Conservation (phyloP, 441 rosid species). For the Heliophila coronopifolia region DNA sequence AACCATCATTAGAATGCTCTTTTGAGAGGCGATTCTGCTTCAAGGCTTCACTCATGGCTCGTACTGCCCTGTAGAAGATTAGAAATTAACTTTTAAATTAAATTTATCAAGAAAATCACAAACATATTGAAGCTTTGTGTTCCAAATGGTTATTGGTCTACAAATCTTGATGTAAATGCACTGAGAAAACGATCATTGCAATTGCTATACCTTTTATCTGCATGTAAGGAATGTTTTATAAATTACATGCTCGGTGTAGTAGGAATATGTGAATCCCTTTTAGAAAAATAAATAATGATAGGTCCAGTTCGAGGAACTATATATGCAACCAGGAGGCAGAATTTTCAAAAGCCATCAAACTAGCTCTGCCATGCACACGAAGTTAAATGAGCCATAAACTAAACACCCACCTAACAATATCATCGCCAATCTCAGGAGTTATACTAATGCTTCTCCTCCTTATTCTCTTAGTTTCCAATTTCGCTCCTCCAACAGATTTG, state of each 20-base stretch:
- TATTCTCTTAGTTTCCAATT: slow-evolving; percentile 70
- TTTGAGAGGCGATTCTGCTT: slow-evolving; percentile 83
- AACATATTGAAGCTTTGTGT: not conserved
- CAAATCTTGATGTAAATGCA: not conserved
- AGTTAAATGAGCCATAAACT: slow-evolving; percentile 18
- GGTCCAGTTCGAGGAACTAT: not conserved
- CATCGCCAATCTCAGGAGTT: slow-evolving; percentile 99
- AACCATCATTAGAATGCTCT: slow-evolving; percentile 50
- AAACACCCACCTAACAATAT: slow-evolving; percentile 85
- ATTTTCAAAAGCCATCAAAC: not conserved
- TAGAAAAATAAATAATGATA: not conserved
- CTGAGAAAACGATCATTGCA: slow-evolving; percentile 3
- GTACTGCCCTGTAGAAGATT: slow-evolving; percentile 76
- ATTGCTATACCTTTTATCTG: not conserved
- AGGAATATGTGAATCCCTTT: not conserved
- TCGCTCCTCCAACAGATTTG: slow-evolving; percentile 83
- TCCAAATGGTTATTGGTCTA: not conserved
- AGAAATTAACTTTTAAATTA: not conserved
- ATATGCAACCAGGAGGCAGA: slow-evolving; percentile 5
- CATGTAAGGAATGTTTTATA: not conserved
- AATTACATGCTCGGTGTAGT: not conserved
- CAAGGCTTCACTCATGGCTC: slow-evolving; percentile 94
- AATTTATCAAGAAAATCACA: not conserved
- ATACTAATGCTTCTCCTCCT: slow-evolving; percentile 98
- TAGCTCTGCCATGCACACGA: slow-evolving; percentile 7